These are phyloP conservation scores for Xylariales sp. DNA, from an alignment of 2,329 filamentous ascomycete species.

Conservation along the genomic window DNA sequence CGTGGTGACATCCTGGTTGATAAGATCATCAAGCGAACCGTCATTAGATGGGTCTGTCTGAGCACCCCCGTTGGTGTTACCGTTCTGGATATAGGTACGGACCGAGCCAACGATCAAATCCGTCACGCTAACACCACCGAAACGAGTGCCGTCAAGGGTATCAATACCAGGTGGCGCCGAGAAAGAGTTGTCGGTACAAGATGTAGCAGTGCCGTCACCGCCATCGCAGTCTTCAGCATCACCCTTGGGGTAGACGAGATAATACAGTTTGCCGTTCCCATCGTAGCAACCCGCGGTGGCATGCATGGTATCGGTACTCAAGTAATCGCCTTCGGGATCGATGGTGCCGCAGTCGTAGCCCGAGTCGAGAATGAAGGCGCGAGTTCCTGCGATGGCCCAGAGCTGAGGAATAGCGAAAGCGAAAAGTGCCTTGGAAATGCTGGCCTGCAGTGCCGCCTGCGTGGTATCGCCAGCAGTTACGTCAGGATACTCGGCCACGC, in stretches of 20 bases:
- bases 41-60: constrained; percentile 18
- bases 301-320: constrained; percentile 15
- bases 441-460: constrained; percentile 6
- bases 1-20: constrained; percentile 20
- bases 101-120: constrained; percentile 23
- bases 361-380: constrained; percentile 4
- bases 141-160: constrained; percentile 16
- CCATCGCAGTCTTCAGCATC: constrained; percentile 9
- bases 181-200: constrained; percentile 17
- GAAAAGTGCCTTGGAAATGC: constrained; percentile 1
- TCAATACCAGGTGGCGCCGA: constrained; percentile 21
- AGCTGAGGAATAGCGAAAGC: not conserved
- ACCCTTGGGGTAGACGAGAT: constrained; percentile 23
- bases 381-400: not conserved
- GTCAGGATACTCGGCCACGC: not conserved
- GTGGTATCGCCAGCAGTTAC: not conserved
- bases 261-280: constrained; percentile 24
- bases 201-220: constrained; percentile 3
- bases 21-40: constrained; percentile 16
- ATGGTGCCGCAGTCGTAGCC: constrained; percentile 14
- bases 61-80: constrained; percentile 23
- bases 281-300: constrained; percentile 21
- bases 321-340: constrained; percentile 16
- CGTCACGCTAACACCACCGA: constrained; percentile 18
- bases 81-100: constrained; percentile 22